Evolutionary conservation across 257 asterid genomes (phyloP), one percentile per base, ranked within the genome.

Genomic region (Solanum etuberosum): DNA sequence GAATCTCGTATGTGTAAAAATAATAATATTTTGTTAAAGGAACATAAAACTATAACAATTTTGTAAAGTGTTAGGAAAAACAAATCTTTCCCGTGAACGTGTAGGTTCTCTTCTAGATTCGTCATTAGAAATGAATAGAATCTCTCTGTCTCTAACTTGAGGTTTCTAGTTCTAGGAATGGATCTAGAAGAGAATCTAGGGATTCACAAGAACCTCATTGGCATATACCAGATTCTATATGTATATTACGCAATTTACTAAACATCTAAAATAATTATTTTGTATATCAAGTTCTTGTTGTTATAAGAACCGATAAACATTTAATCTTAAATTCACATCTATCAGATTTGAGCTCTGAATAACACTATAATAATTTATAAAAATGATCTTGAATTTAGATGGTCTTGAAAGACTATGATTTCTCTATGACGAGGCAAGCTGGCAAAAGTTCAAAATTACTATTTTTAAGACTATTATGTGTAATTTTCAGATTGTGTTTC

Each of bases 401-500:
- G n/a, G 1, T 54, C 2, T 54, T 57, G 65, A 57, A 57, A 20
- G 32, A n/a, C 15, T 46, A 4, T 46, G 20, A 46, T 14, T 46
- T 46, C 7, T 46, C 7, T 5, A 14, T 46, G 57, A 14, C 20
- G 7, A 46, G 2, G 59, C 59, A 48, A 3, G 3, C 23, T 48
- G 8, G 25, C 34, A 65, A 65, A 63, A 65, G 72, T 65, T 67
- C 5, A 6, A 67, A 5, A 27, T 3, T 9, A 15, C 10, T 14
- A 68, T 31, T 7, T 15, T 54, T 9, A 29, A 68, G 5, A 7
- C 4, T 6, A 3, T 3, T 16, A 0, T 6, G 12, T 31, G n/a
- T 15, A 70, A 32, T 31, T 70, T 31, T 15, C 0, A 0, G 0
- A 14, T 2, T 31, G 14, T 6, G 0, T 31, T 10, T 18, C 4